Conservation (phyloP, 352 stramenopile genomes). For the Phytophthora sp. region DNA sequence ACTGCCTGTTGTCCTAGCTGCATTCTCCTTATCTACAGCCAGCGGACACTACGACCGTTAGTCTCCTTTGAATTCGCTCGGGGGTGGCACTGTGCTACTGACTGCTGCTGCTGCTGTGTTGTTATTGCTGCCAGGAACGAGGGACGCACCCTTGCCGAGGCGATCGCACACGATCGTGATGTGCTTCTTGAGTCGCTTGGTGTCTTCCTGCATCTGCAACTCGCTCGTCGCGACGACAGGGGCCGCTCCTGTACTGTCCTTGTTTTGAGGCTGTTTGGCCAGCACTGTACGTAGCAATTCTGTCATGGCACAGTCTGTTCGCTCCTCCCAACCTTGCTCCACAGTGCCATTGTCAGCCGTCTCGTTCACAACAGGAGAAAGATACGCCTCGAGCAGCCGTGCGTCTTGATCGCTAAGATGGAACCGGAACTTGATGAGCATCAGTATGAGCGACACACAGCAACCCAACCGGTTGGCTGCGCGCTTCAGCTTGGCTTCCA, state of each 20-base stretch:
- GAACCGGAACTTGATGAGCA: slow-evolving; percentile 88
- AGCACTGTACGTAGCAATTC: slow-evolving; percentile 85
- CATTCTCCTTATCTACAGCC: neutral
- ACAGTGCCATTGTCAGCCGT: slow-evolving; percentile 36
- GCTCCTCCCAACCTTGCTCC: slow-evolving; percentile 90
- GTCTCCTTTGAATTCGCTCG: slow-evolving; percentile 35
- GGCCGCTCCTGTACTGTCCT: slow-evolving; percentile 33
- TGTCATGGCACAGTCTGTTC: slow-evolving; percentile 82
- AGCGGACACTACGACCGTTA: neutral
- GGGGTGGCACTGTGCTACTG: slow-evolving; percentile 3
- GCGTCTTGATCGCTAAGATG: slow-evolving; percentile 70
- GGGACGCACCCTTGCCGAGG: slow-evolving; percentile 78
- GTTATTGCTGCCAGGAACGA: slow-evolving; percentile 29
- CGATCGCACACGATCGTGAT: slow-evolving; percentile 91
- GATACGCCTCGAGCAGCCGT: slow-evolving; percentile 60
- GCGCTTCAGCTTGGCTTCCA: slow-evolving; percentile 55
- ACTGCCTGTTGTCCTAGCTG: neutral
- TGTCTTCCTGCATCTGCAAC: slow-evolving; percentile 77
- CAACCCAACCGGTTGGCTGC: slow-evolving; percentile 73
- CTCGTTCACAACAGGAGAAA: slow-evolving; percentile 70
- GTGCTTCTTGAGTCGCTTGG: slow-evolving; percentile 91
- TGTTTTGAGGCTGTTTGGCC: slow-evolving; percentile 60
- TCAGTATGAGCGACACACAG: slow-evolving; percentile 77
- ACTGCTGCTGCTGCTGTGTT: neutral
- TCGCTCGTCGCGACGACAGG: slow-evolving; percentile 38